These are phyloP conservation scores for Annulohypoxylon maeteangense DNA, from an alignment of 495 filamentous ascomycete species.

Conservation along the genomic window DNA sequence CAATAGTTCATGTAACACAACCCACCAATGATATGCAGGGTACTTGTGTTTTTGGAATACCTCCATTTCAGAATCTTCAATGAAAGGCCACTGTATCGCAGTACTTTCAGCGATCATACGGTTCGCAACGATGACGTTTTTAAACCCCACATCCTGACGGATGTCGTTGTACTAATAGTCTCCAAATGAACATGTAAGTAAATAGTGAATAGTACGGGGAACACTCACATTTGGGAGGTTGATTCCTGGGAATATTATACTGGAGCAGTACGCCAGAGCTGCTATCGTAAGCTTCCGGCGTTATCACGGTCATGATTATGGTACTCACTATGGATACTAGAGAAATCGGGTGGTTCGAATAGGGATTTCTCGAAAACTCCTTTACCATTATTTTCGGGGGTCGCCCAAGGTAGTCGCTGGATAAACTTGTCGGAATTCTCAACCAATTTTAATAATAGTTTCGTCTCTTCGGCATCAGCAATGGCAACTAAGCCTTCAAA, in stretches of 20 bases:
- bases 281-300: neutral
- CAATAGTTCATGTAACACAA: slow-evolving; percentile 10
- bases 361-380: slow-evolving; percentile 10
- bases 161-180: slow-evolving; percentile 59
- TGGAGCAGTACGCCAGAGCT: slow-evolving; percentile 33
- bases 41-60: slow-evolving; percentile 53
- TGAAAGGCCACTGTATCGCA: slow-evolving; percentile 49
- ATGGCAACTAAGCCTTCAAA: slow-evolving; percentile 61
- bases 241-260: slow-evolving; percentile 55
- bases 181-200: neutral
- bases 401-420: neutral
- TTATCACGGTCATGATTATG: neutral
- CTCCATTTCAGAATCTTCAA: slow-evolving; percentile 51
- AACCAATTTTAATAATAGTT: slow-evolving; percentile 46
- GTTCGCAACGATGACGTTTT: slow-evolving; percentile 62
- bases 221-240: slow-evolving; percentile 56
- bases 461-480: slow-evolving; percentile 53
- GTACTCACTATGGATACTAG: neutral
- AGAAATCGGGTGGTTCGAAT: slow-evolving; percentile 7
- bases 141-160: slow-evolving; percentile 57
- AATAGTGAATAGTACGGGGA: neutral
- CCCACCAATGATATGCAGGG: slow-evolving; percentile 51
- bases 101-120: slow-evolving; percentile 55
- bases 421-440: slow-evolving; percentile 11
- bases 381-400: slow-evolving; percentile 4